A percentile compares a stretch with the other conserved stretches of the same genome.
Conservation (phyloP, 2,329 filamentous ascomycete species). For the Sclerotinia minor region DNA sequence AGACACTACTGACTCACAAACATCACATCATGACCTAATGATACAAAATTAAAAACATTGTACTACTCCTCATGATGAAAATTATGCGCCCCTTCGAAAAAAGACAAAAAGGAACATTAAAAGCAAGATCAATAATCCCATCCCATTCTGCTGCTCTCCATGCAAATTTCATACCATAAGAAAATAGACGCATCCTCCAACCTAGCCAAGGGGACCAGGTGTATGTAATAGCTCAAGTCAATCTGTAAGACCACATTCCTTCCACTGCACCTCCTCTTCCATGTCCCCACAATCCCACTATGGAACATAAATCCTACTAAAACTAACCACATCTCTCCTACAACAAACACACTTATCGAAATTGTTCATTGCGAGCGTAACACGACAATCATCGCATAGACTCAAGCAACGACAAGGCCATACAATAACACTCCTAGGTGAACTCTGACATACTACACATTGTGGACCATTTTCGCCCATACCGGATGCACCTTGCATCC, state of each 20-base stretch:
- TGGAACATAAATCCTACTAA: constrained; percentile 88
- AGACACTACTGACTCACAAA: neutral
- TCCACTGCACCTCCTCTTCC: neutral
- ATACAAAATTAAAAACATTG: neutral
- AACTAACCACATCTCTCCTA: constrained; percentile 81
- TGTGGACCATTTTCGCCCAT: constrained; percentile 75
- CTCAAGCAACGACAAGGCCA: constrained; percentile 97
- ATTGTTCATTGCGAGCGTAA: constrained; percentile 94
- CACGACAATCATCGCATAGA: constrained; percentile 90
- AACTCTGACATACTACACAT: constrained; percentile 89
- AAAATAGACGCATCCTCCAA: neutral
- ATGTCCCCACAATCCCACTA: constrained; percentile 19
- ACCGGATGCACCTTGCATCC: constrained; percentile 71
- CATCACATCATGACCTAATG: neutral
- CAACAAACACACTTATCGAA: constrained; percentile 97
- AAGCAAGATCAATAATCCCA: too few species aligned
- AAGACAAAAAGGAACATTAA: neutral
- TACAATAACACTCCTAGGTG: constrained; percentile 83
- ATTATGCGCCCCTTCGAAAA: neutral
- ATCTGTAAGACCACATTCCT: neutral
- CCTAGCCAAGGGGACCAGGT: neutral
- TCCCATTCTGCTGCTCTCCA: neutral
- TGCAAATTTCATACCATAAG: neutral
- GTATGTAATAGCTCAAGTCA: neutral
- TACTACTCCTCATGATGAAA: neutral